Evolutionary conservation across 352 stramenopile species (phyloP), one percentile per base, ranked within the genome.

Genomic region (Phytophthora sp.): DNA sequence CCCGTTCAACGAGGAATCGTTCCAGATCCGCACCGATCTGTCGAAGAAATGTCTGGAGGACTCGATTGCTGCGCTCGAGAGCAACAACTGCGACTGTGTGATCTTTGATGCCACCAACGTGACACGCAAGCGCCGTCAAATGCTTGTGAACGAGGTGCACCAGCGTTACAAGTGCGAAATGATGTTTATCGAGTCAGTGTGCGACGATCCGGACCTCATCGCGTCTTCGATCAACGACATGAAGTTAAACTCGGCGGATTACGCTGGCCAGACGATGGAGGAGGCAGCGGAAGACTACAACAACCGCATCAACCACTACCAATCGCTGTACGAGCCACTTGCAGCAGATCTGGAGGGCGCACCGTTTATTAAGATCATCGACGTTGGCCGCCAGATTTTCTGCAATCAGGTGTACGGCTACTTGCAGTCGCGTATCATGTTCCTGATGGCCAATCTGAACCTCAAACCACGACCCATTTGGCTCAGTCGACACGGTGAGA

Each of bases 401-500:
- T 90, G 78, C 64, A 93, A 93, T 70, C 83, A 93, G 63, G 82
- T 95, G 65, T 90, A 93, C 59, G 86, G 86, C 31, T 93, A 95
- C 70, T 66, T 94, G 41, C 84, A 93, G 79, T 93, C 84, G 55
- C 83, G 84, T 16, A 94, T 98, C 62, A 95, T 98, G 70, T 97
- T 98, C 66, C 94, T 99, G 69, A 91, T 99, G 69, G 97, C 95
- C 62, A 99, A 99, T 61, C 71, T 99, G 39, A 95, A 98, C 61
- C 89, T 97, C 18, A 84, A 96, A 21, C 93, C 94, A 45, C 88
- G 96, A 13, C 94, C 93, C 8, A 99, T 99, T 72, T 99, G 97
- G 83, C 85, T 99, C 38, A 98, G 93, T 52, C 92, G 97, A 41
- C 97, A 99, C 74, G 97, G 97, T 33, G 95, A 99, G 82, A 98